Percentiles rank a stretch among this genome's conserved stretches.
Evolutionary conservation across 2,329 filamentous ascomycete species (phyloP).

Genomic region (Celoporthe dispersa): DNA sequence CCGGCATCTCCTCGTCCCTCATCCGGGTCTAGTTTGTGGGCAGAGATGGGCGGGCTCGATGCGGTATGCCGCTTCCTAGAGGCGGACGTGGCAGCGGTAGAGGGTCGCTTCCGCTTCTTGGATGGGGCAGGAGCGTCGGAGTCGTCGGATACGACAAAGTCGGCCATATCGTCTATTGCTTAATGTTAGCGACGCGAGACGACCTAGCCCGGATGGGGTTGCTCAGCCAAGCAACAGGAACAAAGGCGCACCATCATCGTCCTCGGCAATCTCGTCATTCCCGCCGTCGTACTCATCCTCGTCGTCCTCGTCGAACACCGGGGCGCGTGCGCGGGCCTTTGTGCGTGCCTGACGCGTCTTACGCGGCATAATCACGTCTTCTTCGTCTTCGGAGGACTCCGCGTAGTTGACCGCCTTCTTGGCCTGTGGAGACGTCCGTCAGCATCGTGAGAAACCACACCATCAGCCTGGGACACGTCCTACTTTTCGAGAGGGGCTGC

Average conservation of each 20-base stretch:
- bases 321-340: slow-evolving; percentile 56
- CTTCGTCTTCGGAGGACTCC: slow-evolving; percentile 82
- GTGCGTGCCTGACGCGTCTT: slow-evolving; percentile 45
- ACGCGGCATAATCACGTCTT: slow-evolving; percentile 65
- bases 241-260: slow-evolving; percentile 60
- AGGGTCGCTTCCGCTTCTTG: slow-evolving; percentile 76
- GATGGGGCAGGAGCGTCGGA: slow-evolving; percentile 69
- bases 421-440: slow-evolving; percentile 39
- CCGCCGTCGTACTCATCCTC: slow-evolving; percentile 69
- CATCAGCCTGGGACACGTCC: slow-evolving; percentile 25
- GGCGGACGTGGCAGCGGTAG: slow-evolving; percentile 48
- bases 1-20: slow-evolving; percentile 61
- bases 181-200: background rate
- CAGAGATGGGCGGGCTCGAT: slow-evolving; percentile 45
- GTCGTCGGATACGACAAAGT: slow-evolving; percentile 87
- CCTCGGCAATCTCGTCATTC: slow-evolving; percentile 61
- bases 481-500: slow-evolving; percentile 84
- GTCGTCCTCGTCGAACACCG: slow-evolving; percentile 69
- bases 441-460: slow-evolving; percentile 1
- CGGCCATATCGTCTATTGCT: slow-evolving; percentile 70
- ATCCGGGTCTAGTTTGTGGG: slow-evolving; percentile 50
- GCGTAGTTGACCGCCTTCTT: slow-evolving; percentile 75
- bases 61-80: slow-evolving; percentile 67
- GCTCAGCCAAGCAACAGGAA: no score
- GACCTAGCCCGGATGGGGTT: background rate